phyloP scores from a whole-genome alignment of 2,329 filamentous ascomycete genomes.

The Xylaria sp. region DNA sequence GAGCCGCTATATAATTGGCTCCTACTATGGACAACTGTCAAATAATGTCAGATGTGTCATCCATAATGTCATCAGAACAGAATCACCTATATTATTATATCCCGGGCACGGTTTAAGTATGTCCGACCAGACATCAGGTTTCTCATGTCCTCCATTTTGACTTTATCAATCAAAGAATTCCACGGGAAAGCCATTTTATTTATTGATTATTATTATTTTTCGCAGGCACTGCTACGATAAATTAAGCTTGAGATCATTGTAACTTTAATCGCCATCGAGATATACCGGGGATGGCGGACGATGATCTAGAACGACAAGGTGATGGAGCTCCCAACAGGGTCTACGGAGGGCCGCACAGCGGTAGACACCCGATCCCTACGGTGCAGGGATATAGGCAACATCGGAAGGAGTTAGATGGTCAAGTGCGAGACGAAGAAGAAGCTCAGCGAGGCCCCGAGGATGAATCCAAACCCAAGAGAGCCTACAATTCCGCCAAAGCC shows the following conservation, averaged over 20 bases:
- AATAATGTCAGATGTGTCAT: slow-evolving; percentile 3
- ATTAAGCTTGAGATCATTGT: background rate
- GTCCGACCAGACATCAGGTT: background rate
- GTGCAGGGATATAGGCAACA: slow-evolving; percentile 61
- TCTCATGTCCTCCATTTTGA: background rate
- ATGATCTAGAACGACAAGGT: slow-evolving; percentile 36
- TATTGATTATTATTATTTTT: no score
- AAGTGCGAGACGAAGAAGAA: slow-evolving; percentile 50
- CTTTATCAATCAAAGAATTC: background rate
- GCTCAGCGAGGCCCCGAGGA: slow-evolving; percentile 50
- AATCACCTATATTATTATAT: slow-evolving; percentile 1
- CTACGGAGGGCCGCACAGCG: slow-evolving; percentile 41
- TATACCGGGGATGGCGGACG: slow-evolving; percentile 32
- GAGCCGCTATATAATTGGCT: slow-evolving; percentile 8
- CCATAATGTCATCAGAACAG: slow-evolving; percentile 12
- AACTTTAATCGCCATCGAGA: background rate
- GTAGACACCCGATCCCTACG: slow-evolving; percentile 53
- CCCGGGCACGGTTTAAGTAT: background rate
- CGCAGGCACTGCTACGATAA: background rate
- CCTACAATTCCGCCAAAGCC: slow-evolving; percentile 51
- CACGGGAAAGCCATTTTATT: background rate
- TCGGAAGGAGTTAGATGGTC: slow-evolving; percentile 55
- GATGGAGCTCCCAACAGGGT: slow-evolving; percentile 30
- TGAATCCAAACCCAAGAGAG: slow-evolving; percentile 49
- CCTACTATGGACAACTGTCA: background rate